phyloP scores from a whole-genome alignment of 164 flowering plant genomes.

The Akebia trifoliata region DNA sequence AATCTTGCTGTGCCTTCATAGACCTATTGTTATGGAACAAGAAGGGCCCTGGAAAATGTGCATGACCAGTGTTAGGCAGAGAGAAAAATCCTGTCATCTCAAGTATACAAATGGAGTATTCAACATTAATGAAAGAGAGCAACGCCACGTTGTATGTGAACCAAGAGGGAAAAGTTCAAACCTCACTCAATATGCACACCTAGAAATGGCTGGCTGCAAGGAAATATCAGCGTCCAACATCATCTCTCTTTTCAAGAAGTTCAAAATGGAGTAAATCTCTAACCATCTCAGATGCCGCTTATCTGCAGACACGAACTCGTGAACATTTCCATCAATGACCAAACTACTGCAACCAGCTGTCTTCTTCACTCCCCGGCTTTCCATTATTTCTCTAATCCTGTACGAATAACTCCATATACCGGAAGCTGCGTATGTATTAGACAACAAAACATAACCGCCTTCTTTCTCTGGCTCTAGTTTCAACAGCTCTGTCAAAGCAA shows the following conservation, averaged over 20 bases:
- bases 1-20: no score
- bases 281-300: slow-evolving; percentile 30
- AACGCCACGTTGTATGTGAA: neutral
- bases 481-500: slow-evolving; percentile 33
- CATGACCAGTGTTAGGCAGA: no score
- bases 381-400: slow-evolving; percentile 43
- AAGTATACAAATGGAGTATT: no score
- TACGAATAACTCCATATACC: slow-evolving; percentile 40
- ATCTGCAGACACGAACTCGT: slow-evolving; percentile 42
- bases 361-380: slow-evolving; percentile 41
- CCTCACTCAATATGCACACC: slow-evolving; percentile 11
- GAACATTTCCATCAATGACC: slow-evolving; percentile 29
- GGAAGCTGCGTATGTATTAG: slow-evolving; percentile 40
- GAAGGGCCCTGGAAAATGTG: no score
- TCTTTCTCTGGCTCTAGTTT: slow-evolving; percentile 52
- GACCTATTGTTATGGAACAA: no score
- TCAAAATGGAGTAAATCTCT: slow-evolving; percentile 28
- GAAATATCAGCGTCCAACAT: slow-evolving; percentile 13
- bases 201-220: neutral
- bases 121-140: neutral
- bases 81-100: no score
- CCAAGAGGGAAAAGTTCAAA: neutral
- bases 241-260: slow-evolving; percentile 28
- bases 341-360: slow-evolving; percentile 50
- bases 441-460: slow-evolving; percentile 42